These are phyloP conservation scores for Starmerella geochares DNA, from an alignment of 805 yeast genomes.

Conservation along the genomic window DNA sequence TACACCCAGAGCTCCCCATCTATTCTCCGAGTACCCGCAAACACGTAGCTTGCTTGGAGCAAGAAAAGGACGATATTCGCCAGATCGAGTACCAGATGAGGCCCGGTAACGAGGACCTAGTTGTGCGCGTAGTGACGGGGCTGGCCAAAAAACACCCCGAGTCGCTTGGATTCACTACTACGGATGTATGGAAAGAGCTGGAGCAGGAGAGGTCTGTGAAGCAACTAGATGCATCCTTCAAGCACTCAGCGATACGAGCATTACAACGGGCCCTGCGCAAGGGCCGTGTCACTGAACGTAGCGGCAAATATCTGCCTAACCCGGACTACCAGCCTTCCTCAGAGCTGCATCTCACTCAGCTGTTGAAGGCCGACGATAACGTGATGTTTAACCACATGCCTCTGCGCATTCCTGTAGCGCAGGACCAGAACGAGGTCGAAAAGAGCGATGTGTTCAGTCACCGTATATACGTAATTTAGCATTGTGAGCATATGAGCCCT, in stretches of 20 bases:
- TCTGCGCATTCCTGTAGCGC: slow-evolving; percentile 30
- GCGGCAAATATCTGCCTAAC: slow-evolving; percentile 29
- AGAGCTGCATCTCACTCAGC: slow-evolving; percentile 29
- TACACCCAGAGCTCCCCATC: slow-evolving; percentile 33
- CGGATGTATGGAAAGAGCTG: slow-evolving; percentile 23
- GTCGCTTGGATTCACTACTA: slow-evolving; percentile 22
- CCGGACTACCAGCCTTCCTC: slow-evolving; percentile 30
- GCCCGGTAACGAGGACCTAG: slow-evolving; percentile 30
- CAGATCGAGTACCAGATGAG: slow-evolving; percentile 21
- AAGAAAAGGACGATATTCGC: slow-evolving; percentile 26
- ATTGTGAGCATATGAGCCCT: too few relatives aligned
- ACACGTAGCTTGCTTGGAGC: slow-evolving; percentile 31
- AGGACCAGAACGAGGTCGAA: slow-evolving; percentile 25
- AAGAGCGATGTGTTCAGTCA: slow-evolving; percentile 34
- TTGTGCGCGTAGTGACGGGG: slow-evolving; percentile 29
- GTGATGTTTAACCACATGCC: slow-evolving; percentile 32
- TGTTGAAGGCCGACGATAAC: slow-evolving; percentile 31
- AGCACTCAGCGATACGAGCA: slow-evolving; percentile 33
- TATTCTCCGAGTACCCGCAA: slow-evolving; percentile 33
- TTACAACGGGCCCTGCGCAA: slow-evolving; percentile 32
- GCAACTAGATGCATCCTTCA: slow-evolving; percentile 29
- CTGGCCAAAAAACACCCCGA: slow-evolving; percentile 25
- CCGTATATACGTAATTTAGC: slow-evolving; percentile 24
- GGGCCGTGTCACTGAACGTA: slow-evolving; percentile 30
- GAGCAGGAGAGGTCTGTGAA: slow-evolving; percentile 25